phyloP scores from a whole-genome alignment of 2,329 filamentous ascomycete genomes.

The Plenodomus lindquistii region DNA sequence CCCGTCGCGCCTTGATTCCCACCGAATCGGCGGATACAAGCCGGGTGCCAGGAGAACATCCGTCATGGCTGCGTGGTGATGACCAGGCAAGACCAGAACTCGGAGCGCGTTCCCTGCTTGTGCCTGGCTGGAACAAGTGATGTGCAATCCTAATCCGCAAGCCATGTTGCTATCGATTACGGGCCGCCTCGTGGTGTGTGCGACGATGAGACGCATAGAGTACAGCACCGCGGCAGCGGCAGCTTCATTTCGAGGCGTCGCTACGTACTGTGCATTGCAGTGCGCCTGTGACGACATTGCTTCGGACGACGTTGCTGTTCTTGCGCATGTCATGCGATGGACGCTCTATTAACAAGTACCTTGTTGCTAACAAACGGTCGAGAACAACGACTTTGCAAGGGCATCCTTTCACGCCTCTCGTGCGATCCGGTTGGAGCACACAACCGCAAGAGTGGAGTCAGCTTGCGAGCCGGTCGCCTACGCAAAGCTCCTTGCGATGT shows the following conservation, averaged over 20 bases:
- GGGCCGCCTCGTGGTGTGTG: slow-evolving; percentile 14
- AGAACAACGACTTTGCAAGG: slow-evolving; percentile 19
- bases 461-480: slow-evolving; percentile 8
- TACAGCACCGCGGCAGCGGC: slow-evolving; percentile 5
- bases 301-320: slow-evolving; percentile 11
- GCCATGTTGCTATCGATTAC: slow-evolving; percentile 6
- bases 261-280: too few species aligned
- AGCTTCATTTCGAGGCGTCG: slow-evolving; percentile 13
- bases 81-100: slow-evolving; percentile 24
- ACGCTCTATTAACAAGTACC: slow-evolving; percentile 4
- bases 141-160: not conserved
- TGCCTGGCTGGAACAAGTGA: slow-evolving; percentile 9
- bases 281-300: slow-evolving; percentile 20
- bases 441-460: slow-evolving; percentile 12
- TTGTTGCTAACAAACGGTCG: slow-evolving; percentile 11
- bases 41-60: slow-evolving; percentile 25
- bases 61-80: slow-evolving; percentile 36
- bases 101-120: slow-evolving; percentile 19
- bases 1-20: slow-evolving; percentile 27
- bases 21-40: slow-evolving; percentile 33
- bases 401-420: slow-evolving; percentile 11
- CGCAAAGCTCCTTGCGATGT: not conserved
- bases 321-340: slow-evolving; percentile 22
- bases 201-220: slow-evolving; percentile 12
- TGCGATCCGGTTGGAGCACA: slow-evolving; percentile 20